Evolutionary conservation across 2,329 filamentous ascomycete genomes (phyloP).

Genomic region (Plenodomus biglobosus): DNA sequence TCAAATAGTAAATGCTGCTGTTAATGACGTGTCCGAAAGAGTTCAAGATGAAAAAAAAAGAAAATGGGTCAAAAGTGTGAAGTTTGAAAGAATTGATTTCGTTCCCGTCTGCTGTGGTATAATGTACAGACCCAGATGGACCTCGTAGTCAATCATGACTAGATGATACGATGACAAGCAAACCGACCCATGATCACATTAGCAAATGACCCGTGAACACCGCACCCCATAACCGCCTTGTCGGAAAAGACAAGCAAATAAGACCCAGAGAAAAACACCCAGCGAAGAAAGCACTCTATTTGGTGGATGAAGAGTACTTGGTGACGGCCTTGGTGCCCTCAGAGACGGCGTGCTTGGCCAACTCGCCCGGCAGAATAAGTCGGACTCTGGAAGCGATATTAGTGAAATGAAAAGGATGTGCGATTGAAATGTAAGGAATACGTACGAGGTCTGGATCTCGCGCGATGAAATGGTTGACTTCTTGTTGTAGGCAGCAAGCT

Average conservation of each 20-base stretch:
- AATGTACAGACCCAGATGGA: constrained; percentile 47
- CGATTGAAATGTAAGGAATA: constrained; percentile 18
- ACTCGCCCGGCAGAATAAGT: constrained; percentile 95
- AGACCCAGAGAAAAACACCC: constrained; percentile 56
- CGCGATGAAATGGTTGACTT: constrained; percentile 99
- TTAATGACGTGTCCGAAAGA: background rate
- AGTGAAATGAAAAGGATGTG: constrained; percentile 19
- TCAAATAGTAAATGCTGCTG: background rate
- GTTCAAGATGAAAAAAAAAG: background rate
- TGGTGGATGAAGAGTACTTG: constrained; percentile 99
- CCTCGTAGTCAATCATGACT: constrained; percentile 44
- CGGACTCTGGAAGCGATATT: constrained; percentile 63
- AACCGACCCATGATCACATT: constrained; percentile 57
- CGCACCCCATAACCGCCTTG: constrained; percentile 47
- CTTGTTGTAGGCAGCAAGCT: constrained; percentile 99
- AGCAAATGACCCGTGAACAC: constrained; percentile 50
- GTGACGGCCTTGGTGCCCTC: constrained; percentile 99
- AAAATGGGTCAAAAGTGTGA: constrained; percentile 17
- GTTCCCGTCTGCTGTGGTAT: constrained; percentile 46
- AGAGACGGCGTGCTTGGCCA: constrained; percentile 99
- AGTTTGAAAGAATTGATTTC: constrained; percentile 45
- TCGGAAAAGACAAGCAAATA: constrained; percentile 49
- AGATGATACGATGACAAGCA: constrained; percentile 44
- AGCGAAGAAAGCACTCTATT: constrained; percentile 66
- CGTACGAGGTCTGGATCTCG: constrained; percentile 95